A percentile compares a stretch with the other conserved stretches of the same genome.
Evolutionary conservation across 1,139 yeast genomes (phyloP).

Genomic region (Taphrina pruni): DNA sequence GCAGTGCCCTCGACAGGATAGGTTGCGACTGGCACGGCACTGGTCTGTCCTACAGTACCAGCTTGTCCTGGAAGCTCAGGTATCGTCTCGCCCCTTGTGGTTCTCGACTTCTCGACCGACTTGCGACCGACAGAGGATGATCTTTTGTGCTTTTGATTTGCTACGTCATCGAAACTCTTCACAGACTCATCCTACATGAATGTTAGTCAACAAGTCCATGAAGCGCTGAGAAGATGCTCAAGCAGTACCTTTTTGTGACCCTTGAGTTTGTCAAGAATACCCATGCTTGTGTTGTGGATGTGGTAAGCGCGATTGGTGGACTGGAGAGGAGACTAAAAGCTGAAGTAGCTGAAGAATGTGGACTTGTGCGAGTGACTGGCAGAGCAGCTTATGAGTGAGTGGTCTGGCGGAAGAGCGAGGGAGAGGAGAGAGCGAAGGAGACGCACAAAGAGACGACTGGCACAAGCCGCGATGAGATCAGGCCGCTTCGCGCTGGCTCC

Average conservation of each 20-base stretch:
- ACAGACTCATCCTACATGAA: conserved; percentile 3
- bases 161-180: conserved; percentile 27
- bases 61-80: conserved; percentile 20
- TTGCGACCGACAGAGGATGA: conserved; percentile 37
- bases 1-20: conserved; percentile 32
- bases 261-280: conserved; percentile 39
- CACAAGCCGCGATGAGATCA: conserved; percentile 8
- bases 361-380: not conserved
- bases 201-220: not conserved
- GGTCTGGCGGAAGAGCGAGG: not conserved
- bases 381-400: conserved; percentile 6
- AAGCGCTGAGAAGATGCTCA: not conserved
- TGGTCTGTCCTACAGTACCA: not conserved
- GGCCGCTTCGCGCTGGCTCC: not conserved
- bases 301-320: not conserved
- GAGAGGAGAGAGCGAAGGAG: not conserved
- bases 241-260: conserved; percentile 33
- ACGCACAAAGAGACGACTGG: not conserved
- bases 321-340: not conserved
- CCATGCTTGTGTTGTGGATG: conserved; percentile 16
- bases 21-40: conserved; percentile 12
- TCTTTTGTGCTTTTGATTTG: conserved; percentile 18
- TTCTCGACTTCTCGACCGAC: conserved; percentile 26
- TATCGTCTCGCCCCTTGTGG: not conserved
- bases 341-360: not conserved